Base-by-base conservation (phyloP, 306 rosid species). In the Casuarina equisetifolia region DNA sequence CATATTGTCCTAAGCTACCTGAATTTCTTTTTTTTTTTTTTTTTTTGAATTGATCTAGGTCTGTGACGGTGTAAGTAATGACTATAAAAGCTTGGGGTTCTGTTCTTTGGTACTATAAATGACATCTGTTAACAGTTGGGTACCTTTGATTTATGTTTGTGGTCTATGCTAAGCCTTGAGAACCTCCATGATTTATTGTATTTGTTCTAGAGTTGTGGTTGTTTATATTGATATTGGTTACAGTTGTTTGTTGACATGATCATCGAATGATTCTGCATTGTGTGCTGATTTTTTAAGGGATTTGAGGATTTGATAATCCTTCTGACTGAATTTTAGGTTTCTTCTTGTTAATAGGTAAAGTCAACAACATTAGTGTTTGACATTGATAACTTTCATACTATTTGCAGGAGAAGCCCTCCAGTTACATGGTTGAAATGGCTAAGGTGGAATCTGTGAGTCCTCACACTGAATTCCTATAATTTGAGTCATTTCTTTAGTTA, bases 401-500 rank as follows among this genome's bases (percentile, higher is more conserved):
- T 83, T 76, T 84, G 74, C 94, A 96, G 99, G 91, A 83, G 81
- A 84, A 82, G 15, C 96, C 96, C 40, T 88, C 98, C 11, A 84
- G 74, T 79, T 96, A 76, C 79, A 86, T 96, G 99, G 91, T 91
- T 79, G 99, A 91, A 88, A 86, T 92, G 90, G 86, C 98, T 6
- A 85, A 76, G 77, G 78, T 85, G 82, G 89, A 89, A 85, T 85
- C 91, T 40, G 98, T 92, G 78, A 92, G 97, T 86, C 73, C 77
- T 70, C 79, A 70, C 42, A 79, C 70, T 69, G 76, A 69, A 74
- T 72, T 53, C 40, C 72, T 43, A 40, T 50, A 9, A 49, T 59
- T 76, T 59, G 71, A 72, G 36, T 52, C 64, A 11, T 82, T 20
- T 70, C 40, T 50, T 79, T 32, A 54, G 71, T 6, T 84, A 12